These are phyloP conservation scores for Tuber umbilicatum DNA, from an alignment of 495 filamentous ascomycete genomes.

Conservation along the genomic window DNA sequence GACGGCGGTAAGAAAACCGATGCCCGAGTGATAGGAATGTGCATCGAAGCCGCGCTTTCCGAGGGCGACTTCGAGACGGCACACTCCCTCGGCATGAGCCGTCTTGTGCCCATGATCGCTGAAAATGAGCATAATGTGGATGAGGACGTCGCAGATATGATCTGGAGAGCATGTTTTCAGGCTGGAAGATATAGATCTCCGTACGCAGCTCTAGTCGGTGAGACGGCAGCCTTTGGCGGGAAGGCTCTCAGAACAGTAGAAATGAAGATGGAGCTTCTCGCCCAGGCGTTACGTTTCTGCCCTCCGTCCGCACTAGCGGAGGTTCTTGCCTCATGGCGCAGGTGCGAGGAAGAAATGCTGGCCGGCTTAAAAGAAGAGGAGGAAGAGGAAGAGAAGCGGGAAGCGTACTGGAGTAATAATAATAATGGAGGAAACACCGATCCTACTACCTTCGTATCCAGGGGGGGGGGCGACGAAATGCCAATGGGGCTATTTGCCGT, in stretches of 20 bases:
- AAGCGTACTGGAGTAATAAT: conserved; percentile 46
- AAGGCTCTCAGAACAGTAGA: conserved; percentile 51
- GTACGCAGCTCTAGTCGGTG: conserved; percentile 22
- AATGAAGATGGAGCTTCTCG: conserved; percentile 82
- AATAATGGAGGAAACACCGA: conserved; percentile 28
- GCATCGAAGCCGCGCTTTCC: conserved; percentile 74
- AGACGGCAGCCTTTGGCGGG: conserved; percentile 50
- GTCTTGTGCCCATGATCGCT: conserved; percentile 47
- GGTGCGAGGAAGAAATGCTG: conserved; percentile 79
- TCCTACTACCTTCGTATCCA: conserved; percentile 29
- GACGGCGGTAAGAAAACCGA: conserved; percentile 44
- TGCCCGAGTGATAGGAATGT: conserved; percentile 74
- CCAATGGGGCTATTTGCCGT: conserved; percentile 94
- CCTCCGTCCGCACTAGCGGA: conserved; percentile 73
- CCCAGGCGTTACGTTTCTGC: conserved; percentile 72
- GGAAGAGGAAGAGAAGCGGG: conserved; percentile 63
- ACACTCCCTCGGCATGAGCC: conserved; percentile 83
- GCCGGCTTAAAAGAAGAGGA: conserved; percentile 62
- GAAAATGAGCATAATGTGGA: conserved; percentile 32
- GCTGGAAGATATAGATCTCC: conserved; percentile 69
- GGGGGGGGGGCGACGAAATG: conserved; percentile 57
- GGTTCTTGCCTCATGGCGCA: conserved; percentile 74
- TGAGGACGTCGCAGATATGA: conserved; percentile 60
- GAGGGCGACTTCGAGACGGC: conserved; percentile 95
- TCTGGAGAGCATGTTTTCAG: conserved; percentile 87